A percentile compares a stretch with the other conserved stretches of the same genome.
These are phyloP conservation scores for Magnaporthiopsis incrustans DNA, from an alignment of 2,329 filamentous ascomycete genomes.

Conservation along the genomic window DNA sequence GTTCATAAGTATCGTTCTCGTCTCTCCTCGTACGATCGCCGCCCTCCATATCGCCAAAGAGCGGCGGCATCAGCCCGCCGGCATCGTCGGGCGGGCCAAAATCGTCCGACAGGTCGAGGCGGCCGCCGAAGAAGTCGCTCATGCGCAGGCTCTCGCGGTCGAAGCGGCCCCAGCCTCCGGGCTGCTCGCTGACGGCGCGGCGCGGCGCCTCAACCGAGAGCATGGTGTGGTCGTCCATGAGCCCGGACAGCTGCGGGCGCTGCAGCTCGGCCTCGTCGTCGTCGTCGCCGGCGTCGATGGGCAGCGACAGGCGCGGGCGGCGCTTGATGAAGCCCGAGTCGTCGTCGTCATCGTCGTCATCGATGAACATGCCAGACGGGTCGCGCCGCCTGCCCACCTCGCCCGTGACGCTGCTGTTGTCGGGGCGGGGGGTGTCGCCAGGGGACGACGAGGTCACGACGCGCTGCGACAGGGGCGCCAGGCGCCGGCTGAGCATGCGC, in stretches of 20 bases:
- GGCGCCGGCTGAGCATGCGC: slow-evolving; percentile 43
- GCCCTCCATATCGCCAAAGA: slow-evolving; percentile 33
- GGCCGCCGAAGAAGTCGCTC: slow-evolving; percentile 40
- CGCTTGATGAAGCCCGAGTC: slow-evolving; percentile 17
- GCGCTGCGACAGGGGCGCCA: slow-evolving; percentile 40
- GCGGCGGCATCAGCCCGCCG: slow-evolving; percentile 5
- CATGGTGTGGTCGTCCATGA: slow-evolving; percentile 51
- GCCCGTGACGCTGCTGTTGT: slow-evolving; percentile 16
- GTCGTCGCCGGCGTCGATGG: slow-evolving; percentile 40
- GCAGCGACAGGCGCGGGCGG: slow-evolving; percentile 47
- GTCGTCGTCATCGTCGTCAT: slow-evolving; percentile 38
- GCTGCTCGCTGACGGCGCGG: slow-evolving; percentile 39
- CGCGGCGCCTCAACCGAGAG: slow-evolving; percentile 54
- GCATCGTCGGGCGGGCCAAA: slow-evolving; percentile 27
- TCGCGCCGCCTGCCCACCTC: slow-evolving; percentile 17
- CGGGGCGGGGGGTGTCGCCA: slow-evolving; percentile 14
- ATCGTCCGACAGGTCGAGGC: slow-evolving; percentile 24
- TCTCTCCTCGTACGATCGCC: slow-evolving; percentile 20
- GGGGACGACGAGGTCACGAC: slow-evolving; percentile 41
- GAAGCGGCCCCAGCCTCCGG: slow-evolving; percentile 39
- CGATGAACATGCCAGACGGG: slow-evolving; percentile 25
- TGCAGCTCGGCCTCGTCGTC: slow-evolving; percentile 44
- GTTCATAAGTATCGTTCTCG: slow-evolving; percentile 34
- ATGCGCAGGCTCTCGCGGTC: slow-evolving; percentile 44
- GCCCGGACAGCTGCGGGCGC: slow-evolving; percentile 43